phyloP scores from a whole-genome alignment of 2,329 filamentous ascomycete species.

The Penicillium vulpinum region DNA sequence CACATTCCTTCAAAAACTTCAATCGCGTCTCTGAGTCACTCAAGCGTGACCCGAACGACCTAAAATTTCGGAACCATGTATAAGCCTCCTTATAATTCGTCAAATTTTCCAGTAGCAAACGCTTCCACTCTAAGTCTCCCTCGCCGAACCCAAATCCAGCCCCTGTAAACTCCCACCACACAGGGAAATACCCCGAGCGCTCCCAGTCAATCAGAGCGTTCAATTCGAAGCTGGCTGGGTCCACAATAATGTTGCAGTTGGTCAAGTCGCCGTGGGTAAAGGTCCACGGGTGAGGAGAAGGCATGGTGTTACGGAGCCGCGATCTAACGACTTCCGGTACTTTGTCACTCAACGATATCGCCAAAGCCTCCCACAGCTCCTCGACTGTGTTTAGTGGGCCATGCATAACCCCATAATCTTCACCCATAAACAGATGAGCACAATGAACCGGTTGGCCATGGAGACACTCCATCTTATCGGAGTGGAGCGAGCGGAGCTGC shows the following conservation, averaged over 20 bases:
- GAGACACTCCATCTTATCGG: constrained; percentile 14
- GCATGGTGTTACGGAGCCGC: constrained; percentile 18
- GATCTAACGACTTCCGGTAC: constrained; percentile 8
- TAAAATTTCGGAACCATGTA: constrained; percentile 4
- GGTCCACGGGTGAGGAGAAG: constrained; percentile 30
- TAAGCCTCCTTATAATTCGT: constrained; percentile 8
- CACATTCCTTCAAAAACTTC: background rate
- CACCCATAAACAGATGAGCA: constrained; percentile 11
- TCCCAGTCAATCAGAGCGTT: constrained; percentile 46
- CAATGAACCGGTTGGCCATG: constrained; percentile 13
- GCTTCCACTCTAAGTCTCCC: constrained; percentile 15
- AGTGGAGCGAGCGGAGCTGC: constrained; percentile 15
- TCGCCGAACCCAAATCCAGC: constrained; percentile 3
- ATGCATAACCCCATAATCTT: background rate
- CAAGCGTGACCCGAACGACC: background rate
- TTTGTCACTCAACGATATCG: constrained; percentile 1
- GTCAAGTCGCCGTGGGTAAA: constrained; percentile 45
- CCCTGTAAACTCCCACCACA: constrained; percentile 37
- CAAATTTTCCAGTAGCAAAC: constrained; percentile 14
- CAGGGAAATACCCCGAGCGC: constrained; percentile 38
- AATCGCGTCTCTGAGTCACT: background rate
- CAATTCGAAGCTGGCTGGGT: constrained; percentile 31
- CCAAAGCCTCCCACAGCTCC: constrained; percentile 15
- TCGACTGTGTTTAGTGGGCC: constrained; percentile 14
- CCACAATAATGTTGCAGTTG: constrained; percentile 42